A percentile compares a stretch with the other conserved stretches of the same genome.
phyloP scores from a whole-genome alignment of 1,139 yeast genomes.

The Taphrina communis region DNA sequence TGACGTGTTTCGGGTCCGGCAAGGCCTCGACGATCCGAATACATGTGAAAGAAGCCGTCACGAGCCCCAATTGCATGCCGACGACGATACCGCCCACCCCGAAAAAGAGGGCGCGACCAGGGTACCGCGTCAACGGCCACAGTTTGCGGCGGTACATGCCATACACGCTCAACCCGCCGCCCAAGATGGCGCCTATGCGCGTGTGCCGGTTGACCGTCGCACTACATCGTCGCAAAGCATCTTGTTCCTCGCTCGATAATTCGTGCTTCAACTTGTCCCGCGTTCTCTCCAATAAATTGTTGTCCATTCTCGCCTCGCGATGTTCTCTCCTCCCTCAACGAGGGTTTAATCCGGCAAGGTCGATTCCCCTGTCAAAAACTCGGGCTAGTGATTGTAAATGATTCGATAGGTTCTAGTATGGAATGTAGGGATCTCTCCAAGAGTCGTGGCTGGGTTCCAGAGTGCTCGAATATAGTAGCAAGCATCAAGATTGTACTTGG shows the following conservation, averaged over 20 bases:
- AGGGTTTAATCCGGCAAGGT: no score
- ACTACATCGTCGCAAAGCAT: slow-evolving; percentile 12
- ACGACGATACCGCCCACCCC: slow-evolving; percentile 35
- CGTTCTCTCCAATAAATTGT: slow-evolving; percentile 14
- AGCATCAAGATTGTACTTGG: not conserved
- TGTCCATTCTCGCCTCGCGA: slow-evolving; percentile 15
- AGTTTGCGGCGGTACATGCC: slow-evolving; percentile 34
- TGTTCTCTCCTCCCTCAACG: no score
- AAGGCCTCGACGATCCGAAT: slow-evolving; percentile 28
- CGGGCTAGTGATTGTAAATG: no score
- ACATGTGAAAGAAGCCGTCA: slow-evolving; percentile 13
- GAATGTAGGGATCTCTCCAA: no score
- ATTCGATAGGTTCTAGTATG: no score
- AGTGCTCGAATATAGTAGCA: no score
- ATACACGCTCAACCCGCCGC: slow-evolving; percentile 23
- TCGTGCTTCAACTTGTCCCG: slow-evolving; percentile 24
- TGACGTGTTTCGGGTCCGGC: slow-evolving; percentile 30
- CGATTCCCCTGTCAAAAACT: no score
- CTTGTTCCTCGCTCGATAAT: slow-evolving; percentile 21
- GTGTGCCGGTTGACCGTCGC: slow-evolving; percentile 18
- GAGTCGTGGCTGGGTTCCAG: no score
- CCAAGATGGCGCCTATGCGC: slow-evolving; percentile 23
- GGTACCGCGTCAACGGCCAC: slow-evolving; percentile 31
- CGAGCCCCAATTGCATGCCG: slow-evolving; percentile 37
- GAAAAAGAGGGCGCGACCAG: slow-evolving; percentile 34